Conservation (phyloP, 805 yeast genomes). For the Candida nemodendra region DNA sequence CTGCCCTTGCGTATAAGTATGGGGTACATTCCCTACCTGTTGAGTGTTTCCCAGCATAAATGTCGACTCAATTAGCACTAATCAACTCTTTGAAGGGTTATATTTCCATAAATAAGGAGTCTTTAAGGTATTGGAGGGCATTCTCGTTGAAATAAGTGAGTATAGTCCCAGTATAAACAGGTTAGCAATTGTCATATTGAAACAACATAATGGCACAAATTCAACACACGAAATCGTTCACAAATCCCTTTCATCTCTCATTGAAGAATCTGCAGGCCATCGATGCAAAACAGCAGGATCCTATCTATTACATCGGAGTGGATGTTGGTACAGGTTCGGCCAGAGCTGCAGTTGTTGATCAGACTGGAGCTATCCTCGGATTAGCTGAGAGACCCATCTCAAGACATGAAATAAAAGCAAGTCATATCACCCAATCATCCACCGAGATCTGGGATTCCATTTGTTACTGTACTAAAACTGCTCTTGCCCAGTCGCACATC, state of each 20-base stretch:
- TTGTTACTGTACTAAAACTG: constrained; percentile 75
- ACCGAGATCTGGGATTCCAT: constrained; percentile 90
- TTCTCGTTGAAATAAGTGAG: too few relatives aligned
- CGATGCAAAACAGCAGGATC: constrained; percentile 21
- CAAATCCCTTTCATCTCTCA: constrained; percentile 37
- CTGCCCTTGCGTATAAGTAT: too few relatives aligned
- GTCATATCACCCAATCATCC: constrained; percentile 80
- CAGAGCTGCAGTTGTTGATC: constrained; percentile 87
- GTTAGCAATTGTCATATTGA: too few relatives aligned
- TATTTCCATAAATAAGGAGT: too few relatives aligned
- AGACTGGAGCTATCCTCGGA: constrained; percentile 75
- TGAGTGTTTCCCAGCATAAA: too few relatives aligned
- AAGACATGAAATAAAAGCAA: constrained; percentile 71
- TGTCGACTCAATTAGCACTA: too few relatives aligned
- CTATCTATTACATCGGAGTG: constrained; percentile 38
- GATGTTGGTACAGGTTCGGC: constrained; percentile 95
- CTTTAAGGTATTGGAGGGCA: too few relatives aligned
- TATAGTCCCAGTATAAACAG: too few relatives aligned
- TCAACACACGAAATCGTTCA: constrained; percentile 28
- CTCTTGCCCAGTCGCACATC: constrained; percentile 71
- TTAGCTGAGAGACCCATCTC: constrained; percentile 77
- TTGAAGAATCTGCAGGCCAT: constrained; percentile 23
- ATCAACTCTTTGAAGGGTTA: too few relatives aligned
- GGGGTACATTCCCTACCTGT: too few relatives aligned
- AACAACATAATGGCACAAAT: constrained; percentile 12